Conservation (phyloP, 805 yeast genomes). For the Komagataella mondaviorum region DNA sequence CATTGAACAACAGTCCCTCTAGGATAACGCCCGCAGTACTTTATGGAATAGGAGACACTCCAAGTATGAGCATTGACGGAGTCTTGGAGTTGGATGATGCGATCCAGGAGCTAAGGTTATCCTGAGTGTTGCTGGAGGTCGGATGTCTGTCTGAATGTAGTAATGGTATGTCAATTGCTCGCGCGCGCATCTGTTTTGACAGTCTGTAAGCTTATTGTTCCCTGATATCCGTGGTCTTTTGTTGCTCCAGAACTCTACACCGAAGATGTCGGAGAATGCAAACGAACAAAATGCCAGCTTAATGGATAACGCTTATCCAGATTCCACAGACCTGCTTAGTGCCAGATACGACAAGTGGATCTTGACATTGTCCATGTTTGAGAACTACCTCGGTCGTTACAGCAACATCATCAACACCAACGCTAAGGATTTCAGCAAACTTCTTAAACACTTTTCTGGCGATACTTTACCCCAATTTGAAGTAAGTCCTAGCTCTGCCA, state of each 20-base stretch:
- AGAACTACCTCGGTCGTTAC: conserved; percentile 14
- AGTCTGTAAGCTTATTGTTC: background rate
- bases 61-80: conserved; percentile 3
- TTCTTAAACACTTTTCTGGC: conserved; percentile 9
- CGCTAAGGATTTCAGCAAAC: conserved; percentile 12
- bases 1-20: background rate
- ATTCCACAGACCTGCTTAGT: conserved; percentile 12
- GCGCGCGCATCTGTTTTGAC: background rate
- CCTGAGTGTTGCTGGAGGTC: background rate
- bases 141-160: background rate
- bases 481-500: conserved; percentile 8
- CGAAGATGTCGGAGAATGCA: conserved; percentile 1
- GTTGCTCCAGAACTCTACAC: background rate
- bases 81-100: background rate
- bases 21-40: conserved; percentile 6
- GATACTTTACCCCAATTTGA: conserved; percentile 17
- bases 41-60: conserved; percentile 6
- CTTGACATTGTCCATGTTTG: conserved; percentile 11
- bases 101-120: background rate
- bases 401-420: conserved; percentile 8
- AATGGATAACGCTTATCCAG: conserved; percentile 9
- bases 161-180: too few relatives aligned
- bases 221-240: background rate
- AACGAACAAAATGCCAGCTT: conserved; percentile 1
- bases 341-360: conserved; percentile 16